Evolutionary conservation across 2,329 filamentous ascomycete species (phyloP).

Genomic region (Fusarium nanum): DNA sequence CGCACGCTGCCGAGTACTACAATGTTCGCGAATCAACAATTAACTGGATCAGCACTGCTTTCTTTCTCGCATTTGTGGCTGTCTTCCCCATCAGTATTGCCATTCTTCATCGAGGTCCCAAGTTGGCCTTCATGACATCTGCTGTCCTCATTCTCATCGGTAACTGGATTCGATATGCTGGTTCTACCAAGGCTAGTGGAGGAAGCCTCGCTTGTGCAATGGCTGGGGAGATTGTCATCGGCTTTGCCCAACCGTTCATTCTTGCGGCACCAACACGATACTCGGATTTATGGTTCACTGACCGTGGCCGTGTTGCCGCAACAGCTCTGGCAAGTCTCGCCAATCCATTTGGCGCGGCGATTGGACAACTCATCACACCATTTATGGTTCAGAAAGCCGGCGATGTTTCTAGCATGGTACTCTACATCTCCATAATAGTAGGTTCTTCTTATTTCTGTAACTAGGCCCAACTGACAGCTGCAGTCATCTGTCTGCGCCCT

Average conservation of each 20-base stretch:
- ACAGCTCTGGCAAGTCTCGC: slow-evolving; percentile 87
- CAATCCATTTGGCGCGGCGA: slow-evolving; percentile 88
- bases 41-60: slow-evolving; percentile 93
- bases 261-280: slow-evolving; percentile 90
- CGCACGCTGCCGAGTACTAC: slow-evolving; percentile 80
- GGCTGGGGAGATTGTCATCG: slow-evolving; percentile 91
- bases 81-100: slow-evolving; percentile 79
- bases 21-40: slow-evolving; percentile 77
- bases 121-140: slow-evolving; percentile 78
- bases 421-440: slow-evolving; percentile 87
- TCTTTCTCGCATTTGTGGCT: slow-evolving; percentile 84
- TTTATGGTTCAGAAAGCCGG: slow-evolving; percentile 72
- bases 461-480: slow-evolving; percentile 20
- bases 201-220: slow-evolving; percentile 82
- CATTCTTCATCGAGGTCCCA: slow-evolving; percentile 83
- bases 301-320: slow-evolving; percentile 83
- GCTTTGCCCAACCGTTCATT: slow-evolving; percentile 91
- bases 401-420: slow-evolving; percentile 82
- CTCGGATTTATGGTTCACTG: slow-evolving; percentile 94
- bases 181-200: slow-evolving; percentile 63
- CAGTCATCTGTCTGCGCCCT: slow-evolving; percentile 65
- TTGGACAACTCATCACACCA: slow-evolving; percentile 88
- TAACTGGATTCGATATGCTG: slow-evolving; percentile 92
- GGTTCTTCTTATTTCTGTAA: slow-evolving; percentile 44
- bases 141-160: slow-evolving; percentile 81